Evolutionary conservation across 129 eudicot species (phyloP), one percentile per base, ranked within the genome.

Genomic region (Mikania micrantha): DNA sequence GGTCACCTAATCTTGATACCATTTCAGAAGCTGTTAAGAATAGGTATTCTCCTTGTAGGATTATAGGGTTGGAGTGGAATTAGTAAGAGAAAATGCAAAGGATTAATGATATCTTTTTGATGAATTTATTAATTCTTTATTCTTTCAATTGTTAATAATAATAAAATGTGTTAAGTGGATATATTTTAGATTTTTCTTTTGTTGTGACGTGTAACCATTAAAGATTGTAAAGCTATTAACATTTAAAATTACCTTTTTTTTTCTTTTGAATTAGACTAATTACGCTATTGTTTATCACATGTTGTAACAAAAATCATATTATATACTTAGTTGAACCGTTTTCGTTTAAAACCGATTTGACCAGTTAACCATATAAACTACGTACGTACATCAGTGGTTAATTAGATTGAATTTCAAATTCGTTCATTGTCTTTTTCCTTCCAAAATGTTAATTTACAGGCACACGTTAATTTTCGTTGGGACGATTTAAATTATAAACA

Each of bases 1-100:
- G 97, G 97, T 91, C 97, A 7, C 97, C 95, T 2, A 85, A 81
- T 39, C 85, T 91, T 3, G 93, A 87, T 70, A 85, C 97, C 8
- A 85, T 87, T 72, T 82, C 90, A 2, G 97, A 91, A 75, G 60
- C 49, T 39, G 87, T 79, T 56, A 67, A 35, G 72, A 67, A 61
- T 28, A 80, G 89, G 84, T 72, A 72, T 83, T 81, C 93, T 19
- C 92, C 97, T 13, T 68, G 73, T 13, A 79, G 85, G 42, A 72
- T 83, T 7, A 60, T 81, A 12, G 88, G 91, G 70, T 74, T 85
- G 68, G 84, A 85, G 45, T 66, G 79, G 81, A 72, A 75, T 38
- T 53, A 64, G 15, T 78, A 75, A 71, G 74, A 80, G 39, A 31
- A 1, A 68, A 72, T 50, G 32, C 39, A 21, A 64, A 21, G 17